These are phyloP conservation scores for Teratosphaeria gauchensis DNA, from an alignment of 2,329 filamentous ascomycete genomes.

Conservation along the genomic window DNA sequence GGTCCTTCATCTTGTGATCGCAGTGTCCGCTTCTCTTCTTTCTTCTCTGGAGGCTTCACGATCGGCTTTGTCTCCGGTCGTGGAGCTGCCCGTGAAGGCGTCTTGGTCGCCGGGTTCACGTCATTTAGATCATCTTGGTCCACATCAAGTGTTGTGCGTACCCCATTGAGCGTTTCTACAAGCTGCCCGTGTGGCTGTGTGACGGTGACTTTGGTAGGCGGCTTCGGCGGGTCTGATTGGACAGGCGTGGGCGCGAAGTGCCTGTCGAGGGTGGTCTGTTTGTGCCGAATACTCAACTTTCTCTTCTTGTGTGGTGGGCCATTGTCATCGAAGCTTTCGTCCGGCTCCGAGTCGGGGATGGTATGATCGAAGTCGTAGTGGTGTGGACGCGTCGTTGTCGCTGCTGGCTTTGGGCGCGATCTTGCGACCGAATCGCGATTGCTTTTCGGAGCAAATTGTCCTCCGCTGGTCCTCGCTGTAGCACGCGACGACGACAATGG, in stretches of 20 bases:
- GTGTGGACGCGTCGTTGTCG: not conserved
- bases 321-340: slow-evolving; percentile 12
- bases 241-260: slow-evolving; percentile 7
- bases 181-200: slow-evolving; percentile 34
- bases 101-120: not conserved
- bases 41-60: slow-evolving; percentile 12
- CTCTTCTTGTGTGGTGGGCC: slow-evolving; percentile 16
- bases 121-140: slow-evolving; percentile 1
- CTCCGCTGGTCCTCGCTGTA: not conserved
- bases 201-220: slow-evolving; percentile 34
- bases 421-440: not conserved
- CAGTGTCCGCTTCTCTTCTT: slow-evolving; percentile 62
- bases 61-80: not conserved
- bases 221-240: slow-evolving; percentile 15
- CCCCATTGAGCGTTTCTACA: slow-evolving; percentile 34
- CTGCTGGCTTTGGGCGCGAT: slow-evolving; percentile 1
- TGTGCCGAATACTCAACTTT: slow-evolving; percentile 17
- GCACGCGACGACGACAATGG: slow-evolving; percentile 6
- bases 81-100: not conserved
- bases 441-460: slow-evolving; percentile 1
- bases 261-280: slow-evolving; percentile 19
- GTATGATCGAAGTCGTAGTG: slow-evolving; percentile 1
- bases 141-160: slow-evolving; percentile 25
- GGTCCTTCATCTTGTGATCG: slow-evolving; percentile 75
- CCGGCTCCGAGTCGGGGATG: slow-evolving; percentile 1